Conservation (phyloP, 2,329 filamentous ascomycete species). For the Ceratocystis huliohia region DNA sequence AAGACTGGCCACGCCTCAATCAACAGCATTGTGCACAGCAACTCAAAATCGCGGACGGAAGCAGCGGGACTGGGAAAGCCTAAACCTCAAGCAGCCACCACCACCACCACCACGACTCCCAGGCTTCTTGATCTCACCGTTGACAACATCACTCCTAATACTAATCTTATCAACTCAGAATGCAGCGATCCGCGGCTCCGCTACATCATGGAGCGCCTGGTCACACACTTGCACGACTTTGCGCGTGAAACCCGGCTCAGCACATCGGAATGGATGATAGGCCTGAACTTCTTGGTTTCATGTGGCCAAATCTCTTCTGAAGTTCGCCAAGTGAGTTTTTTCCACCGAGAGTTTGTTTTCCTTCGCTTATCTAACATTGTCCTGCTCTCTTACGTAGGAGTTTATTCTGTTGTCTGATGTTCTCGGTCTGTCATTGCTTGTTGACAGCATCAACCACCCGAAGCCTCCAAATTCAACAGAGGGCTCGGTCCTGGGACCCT, state of each 20-base stretch:
- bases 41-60: neutral
- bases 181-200: conserved; percentile 48
- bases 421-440: conserved; percentile 59
- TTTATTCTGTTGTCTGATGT: conserved; percentile 67
- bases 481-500: conserved; percentile 68
- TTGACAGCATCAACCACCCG: conserved; percentile 66
- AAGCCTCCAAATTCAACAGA: conserved; percentile 56
- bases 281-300: conserved; percentile 53
- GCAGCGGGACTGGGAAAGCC: neutral
- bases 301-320: conserved; percentile 57
- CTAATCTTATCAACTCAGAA: conserved; percentile 56
- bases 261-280: conserved; percentile 60
- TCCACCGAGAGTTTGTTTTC: neutral
- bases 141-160: conserved; percentile 64
- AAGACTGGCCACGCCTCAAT: neutral
- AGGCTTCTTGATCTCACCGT: conserved; percentile 44
- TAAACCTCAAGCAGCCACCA: neutral
- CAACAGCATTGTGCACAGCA: neutral
- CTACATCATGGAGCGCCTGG: conserved; percentile 56
- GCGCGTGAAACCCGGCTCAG: conserved; percentile 61
- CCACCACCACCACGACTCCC: neutral
- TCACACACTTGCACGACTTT: conserved; percentile 64
- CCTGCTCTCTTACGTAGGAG: conserved; percentile 34
- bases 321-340: conserved; percentile 45
- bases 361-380: neutral